Conservation (phyloP, 1,284 basidiomycete genomes). For the Microbotryum violaceum region DNA sequence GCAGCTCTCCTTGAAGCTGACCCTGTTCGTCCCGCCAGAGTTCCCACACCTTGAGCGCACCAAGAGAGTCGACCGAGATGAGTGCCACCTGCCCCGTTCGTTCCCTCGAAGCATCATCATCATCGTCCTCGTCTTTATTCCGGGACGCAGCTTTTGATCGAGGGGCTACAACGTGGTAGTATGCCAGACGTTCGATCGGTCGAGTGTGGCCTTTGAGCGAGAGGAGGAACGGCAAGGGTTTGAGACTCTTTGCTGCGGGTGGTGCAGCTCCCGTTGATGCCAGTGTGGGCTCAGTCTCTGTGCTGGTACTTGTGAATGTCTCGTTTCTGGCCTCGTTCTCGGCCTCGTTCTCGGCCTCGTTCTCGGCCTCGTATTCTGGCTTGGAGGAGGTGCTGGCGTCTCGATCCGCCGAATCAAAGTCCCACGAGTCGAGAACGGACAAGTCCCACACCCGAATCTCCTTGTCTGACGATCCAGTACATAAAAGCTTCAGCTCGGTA, state of each 20-base stretch:
- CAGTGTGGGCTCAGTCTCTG: neutral
- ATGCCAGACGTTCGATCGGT: conserved; percentile 57
- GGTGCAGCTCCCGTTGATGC: conserved; percentile 29
- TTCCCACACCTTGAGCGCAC: conserved; percentile 50
- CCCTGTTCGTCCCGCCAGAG: conserved; percentile 42
- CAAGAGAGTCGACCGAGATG: conserved; percentile 33
- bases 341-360: neutral
- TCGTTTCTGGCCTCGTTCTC: too few relatives aligned
- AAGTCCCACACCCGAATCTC: conserved; percentile 75
- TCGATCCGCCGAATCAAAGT: conserved; percentile 33
- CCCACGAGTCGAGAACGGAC: conserved; percentile 36
- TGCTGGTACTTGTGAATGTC: neutral
- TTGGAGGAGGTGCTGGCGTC: neutral
- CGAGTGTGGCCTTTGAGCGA: conserved; percentile 65
- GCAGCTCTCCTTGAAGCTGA: conserved; percentile 49
- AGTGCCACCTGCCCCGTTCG: conserved; percentile 53
- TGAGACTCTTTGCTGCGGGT: conserved; percentile 34
- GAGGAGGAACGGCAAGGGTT: conserved; percentile 51
- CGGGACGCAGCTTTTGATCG: neutral
- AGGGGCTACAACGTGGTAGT: conserved; percentile 9
- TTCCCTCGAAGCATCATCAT: neutral
- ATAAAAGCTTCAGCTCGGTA: conserved; percentile 56
- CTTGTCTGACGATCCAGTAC: conserved; percentile 88
- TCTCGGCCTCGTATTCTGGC: neutral
- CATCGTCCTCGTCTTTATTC: conserved; percentile 9